Evolutionary conservation across 148 eudicot genomes (phyloP).

Genomic region (Polygonum maritimum): DNA sequence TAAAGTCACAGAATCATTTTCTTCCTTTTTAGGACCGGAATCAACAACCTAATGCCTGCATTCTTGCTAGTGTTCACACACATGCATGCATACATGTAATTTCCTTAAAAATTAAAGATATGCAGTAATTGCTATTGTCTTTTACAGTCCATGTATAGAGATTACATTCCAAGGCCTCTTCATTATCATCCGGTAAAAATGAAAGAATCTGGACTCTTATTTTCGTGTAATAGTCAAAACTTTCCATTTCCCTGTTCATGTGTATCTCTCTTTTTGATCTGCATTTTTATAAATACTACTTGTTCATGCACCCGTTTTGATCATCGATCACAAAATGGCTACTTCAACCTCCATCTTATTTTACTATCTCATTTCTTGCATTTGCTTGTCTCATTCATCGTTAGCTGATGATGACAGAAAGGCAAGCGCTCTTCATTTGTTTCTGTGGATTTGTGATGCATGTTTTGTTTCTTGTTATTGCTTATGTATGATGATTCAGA

Average conservation of each 20-base stretch:
- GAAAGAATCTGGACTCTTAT: not conserved
- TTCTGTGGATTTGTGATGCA: not conserved
- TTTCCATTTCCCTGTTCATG: not conserved
- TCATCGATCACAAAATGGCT: not conserved
- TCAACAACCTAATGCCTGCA: not conserved
- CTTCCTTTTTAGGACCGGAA: not conserved
- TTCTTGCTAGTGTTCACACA: not conserved
- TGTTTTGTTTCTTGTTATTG: not conserved
- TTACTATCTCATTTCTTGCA: not conserved
- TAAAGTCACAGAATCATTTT: not conserved
- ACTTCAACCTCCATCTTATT: not conserved
- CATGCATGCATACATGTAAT: not conserved
- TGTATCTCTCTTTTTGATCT: not conserved
- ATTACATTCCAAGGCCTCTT: not conserved
- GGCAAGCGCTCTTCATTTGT: not conserved
- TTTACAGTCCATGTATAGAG: not conserved
- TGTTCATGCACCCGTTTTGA: not conserved
- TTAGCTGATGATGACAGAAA: conserved; percentile 7
- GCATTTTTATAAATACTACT: not conserved
- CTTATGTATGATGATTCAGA: not conserved
- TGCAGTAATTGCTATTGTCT: not conserved
- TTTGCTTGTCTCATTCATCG: not conserved
- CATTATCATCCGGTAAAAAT: not conserved
- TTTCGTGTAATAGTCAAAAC: not conserved
- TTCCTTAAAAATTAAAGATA: not conserved